These are phyloP conservation scores for Phytophthora pini DNA, from an alignment of 352 stramenopile genomes.

Conservation along the genomic window DNA sequence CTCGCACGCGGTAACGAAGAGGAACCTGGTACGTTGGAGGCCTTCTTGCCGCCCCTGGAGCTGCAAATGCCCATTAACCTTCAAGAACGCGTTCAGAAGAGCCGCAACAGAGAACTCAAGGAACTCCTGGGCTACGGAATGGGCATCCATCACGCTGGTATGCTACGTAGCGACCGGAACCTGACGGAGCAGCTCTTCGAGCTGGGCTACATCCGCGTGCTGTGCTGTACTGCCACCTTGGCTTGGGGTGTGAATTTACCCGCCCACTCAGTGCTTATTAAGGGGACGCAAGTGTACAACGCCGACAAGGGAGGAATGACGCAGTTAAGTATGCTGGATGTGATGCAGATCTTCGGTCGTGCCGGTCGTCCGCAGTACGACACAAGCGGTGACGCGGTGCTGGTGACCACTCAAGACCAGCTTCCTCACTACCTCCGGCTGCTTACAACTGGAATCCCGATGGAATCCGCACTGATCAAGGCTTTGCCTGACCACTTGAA, in stretches of 20 bases:
- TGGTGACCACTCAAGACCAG: conserved; percentile 98
- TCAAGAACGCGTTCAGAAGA: conserved; percentile 89
- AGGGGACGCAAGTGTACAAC: conserved; percentile 99
- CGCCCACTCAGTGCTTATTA: conserved; percentile 99
- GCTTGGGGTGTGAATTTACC: conserved; percentile 99
- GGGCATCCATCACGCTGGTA: conserved; percentile 99
- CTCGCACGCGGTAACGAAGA: conserved; percentile 78
- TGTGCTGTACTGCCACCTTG: conserved; percentile 99
- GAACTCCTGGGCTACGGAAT: conserved; percentile 95
- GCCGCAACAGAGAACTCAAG: conserved; percentile 95
- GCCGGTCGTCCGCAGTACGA: conserved; percentile 99
- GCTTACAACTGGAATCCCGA: conserved; percentile 96
- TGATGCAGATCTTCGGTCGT: conserved; percentile 99
- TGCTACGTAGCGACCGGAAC: conserved; percentile 95
- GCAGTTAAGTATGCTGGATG: conserved; percentile 98
- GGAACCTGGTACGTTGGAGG: conserved; percentile 56
- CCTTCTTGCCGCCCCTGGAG: conserved; percentile 64
- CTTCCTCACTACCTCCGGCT: conserved; percentile 95
- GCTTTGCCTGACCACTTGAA: conserved; percentile 99
- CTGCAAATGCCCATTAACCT: conserved; percentile 63
- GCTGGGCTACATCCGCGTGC: conserved; percentile 95
- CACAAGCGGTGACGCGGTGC: conserved; percentile 96
- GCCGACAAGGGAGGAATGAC: conserved; percentile 98
- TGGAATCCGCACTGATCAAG: conserved; percentile 99
- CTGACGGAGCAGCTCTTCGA: conserved; percentile 98